These are phyloP conservation scores for Agarophyton chilense DNA, from an alignment of 23 red algal species.

Conservation along the genomic window DNA sequence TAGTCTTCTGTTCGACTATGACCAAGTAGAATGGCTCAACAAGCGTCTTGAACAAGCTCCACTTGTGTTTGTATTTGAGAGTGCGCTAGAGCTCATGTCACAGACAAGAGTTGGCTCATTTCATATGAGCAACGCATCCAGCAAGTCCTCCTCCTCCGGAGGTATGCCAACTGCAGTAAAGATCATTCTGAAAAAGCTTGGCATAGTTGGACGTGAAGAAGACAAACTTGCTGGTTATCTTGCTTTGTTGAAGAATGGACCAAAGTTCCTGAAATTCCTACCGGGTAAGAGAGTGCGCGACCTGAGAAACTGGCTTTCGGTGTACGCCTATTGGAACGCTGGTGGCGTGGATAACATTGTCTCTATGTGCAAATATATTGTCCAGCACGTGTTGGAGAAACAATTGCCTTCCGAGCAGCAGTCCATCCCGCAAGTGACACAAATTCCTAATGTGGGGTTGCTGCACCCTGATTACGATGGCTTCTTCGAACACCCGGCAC, in stretches of 20 bases:
- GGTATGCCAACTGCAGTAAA: background rate
- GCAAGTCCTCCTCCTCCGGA: background rate
- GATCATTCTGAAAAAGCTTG: background rate
- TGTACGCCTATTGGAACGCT: constrained; percentile 77
- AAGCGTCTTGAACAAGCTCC: background rate
- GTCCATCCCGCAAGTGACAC: background rate
- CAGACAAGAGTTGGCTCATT: constrained; percentile 61
- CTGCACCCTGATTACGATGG: constrained; percentile 29
- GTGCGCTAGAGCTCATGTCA: constrained; percentile 74
- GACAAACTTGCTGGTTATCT: constrained; percentile 78
- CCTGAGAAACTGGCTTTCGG: constrained; percentile 65
- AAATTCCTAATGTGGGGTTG: background rate
- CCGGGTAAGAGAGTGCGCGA: constrained; percentile 59
- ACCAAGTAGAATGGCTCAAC: constrained; percentile 71
- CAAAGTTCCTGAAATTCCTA: constrained; percentile 45
- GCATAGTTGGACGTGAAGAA: constrained; percentile 61
- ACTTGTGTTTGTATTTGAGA: constrained; percentile 66
- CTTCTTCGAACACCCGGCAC: constrained; percentile 49
- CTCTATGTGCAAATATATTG: constrained; percentile 62
- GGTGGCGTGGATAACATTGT: constrained; percentile 75
- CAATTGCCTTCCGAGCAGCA: background rate
- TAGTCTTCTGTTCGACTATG: constrained; percentile 75
- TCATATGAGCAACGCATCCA: background rate
- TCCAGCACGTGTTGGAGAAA: constrained; percentile 30
- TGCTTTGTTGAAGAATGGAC: constrained; percentile 64